Percentiles rank a stretch among this genome's conserved stretches.
Evolutionary conservation across 345 rosid species (phyloP).

Genomic region (Eucalyptus sp.): DNA sequence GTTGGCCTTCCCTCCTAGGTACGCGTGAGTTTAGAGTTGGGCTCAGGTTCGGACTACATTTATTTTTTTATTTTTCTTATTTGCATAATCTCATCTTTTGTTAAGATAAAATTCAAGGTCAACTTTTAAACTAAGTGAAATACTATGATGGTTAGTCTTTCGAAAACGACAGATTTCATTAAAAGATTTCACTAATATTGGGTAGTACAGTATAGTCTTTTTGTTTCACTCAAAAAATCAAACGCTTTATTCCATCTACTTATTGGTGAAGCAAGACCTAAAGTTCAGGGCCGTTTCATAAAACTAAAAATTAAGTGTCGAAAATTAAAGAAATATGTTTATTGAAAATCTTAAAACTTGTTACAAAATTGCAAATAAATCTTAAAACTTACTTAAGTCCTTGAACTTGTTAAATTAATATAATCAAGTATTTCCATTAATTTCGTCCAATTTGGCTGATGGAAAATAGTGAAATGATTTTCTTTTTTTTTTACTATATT

Average conservation of each 20-base stretch:
- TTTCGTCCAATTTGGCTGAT: accelerated
- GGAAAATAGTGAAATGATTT: too few relatives aligned
- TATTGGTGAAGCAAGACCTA: not conserved
- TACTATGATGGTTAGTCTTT: not conserved
- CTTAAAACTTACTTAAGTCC: accelerated
- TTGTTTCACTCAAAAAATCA: not conserved
- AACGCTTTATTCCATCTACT: not conserved
- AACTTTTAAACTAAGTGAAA: too few relatives aligned
- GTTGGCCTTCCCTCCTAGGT: not conserved
- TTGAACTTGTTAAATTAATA: accelerated
- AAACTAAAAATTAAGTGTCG: accelerated
- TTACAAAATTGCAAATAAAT: too few relatives aligned
- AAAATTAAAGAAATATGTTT: too few relatives aligned
- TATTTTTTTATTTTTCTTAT: not conserved
- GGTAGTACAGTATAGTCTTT: not conserved
- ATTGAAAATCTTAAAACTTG: too few relatives aligned
- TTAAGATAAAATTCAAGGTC: not conserved
- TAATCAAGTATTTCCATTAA: accelerated
- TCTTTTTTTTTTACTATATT: too few relatives aligned
- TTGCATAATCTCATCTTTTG: not conserved
- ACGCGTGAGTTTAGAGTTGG: not conserved
- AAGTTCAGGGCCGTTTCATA: too few relatives aligned
- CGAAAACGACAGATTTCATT: not conserved
- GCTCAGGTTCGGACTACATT: not conserved
- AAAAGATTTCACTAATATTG: not conserved